phyloP scores from a whole-genome alignment of 2,329 filamentous ascomycete species.

The Alternaria infectoria region DNA sequence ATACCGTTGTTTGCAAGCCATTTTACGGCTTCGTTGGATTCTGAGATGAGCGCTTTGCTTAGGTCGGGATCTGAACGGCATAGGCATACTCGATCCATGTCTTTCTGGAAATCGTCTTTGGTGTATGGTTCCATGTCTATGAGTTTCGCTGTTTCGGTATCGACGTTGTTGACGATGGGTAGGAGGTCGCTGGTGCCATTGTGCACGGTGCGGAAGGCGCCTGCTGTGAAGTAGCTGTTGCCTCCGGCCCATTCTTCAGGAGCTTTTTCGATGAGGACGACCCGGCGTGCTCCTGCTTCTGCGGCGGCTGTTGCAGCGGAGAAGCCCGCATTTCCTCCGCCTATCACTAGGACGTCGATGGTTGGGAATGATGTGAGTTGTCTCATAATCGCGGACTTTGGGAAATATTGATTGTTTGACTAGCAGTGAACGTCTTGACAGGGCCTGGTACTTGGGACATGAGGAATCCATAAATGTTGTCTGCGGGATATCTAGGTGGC shows the following conservation, averaged over 20 bases:
- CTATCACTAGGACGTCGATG: constrained; percentile 60
- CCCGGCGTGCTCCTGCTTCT: constrained; percentile 52
- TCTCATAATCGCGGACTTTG: not conserved
- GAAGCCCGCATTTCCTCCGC: constrained; percentile 70
- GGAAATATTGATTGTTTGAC: not conserved
- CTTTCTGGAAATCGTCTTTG: constrained; percentile 59
- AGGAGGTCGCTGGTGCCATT: constrained; percentile 63
- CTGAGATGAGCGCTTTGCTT: constrained; percentile 57
- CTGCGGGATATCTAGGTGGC: not conserved
- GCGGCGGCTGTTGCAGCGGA: constrained; percentile 64
- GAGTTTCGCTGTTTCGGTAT: constrained; percentile 50
- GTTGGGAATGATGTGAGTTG: not conserved
- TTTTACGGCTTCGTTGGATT: constrained; percentile 59
- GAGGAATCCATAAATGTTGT: not conserved
- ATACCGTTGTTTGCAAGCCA: constrained; percentile 64
- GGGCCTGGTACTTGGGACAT: not conserved
- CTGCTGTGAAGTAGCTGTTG: constrained; percentile 70
- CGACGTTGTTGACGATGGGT: constrained; percentile 66
- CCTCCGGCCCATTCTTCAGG: constrained; percentile 66
- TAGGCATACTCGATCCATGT: constrained; percentile 63
- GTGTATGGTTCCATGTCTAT: constrained; percentile 68
- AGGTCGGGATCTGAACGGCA: constrained; percentile 61
- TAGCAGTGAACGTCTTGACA: not conserved
- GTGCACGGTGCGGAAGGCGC: constrained; percentile 66
- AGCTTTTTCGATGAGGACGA: constrained; percentile 67